Base-by-base conservation (phyloP, 139 green algal genomes). In the Coelastrella sp. region DNA sequence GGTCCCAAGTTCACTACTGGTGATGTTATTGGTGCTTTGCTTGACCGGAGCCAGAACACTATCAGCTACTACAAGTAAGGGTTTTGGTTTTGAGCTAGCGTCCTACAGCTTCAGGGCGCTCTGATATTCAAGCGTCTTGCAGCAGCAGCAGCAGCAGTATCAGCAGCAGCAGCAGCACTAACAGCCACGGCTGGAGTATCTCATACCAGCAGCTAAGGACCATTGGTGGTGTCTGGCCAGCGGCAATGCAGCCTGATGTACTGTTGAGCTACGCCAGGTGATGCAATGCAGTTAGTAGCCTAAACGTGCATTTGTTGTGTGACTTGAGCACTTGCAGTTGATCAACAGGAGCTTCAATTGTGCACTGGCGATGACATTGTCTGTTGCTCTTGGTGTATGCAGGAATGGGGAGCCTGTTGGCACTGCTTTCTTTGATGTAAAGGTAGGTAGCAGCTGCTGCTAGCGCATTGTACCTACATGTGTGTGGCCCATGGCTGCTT, bases 381-480 rank as follows among this genome's bases (percentile, higher is more conserved):
- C 1, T 47, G 32, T 47, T 47, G 32, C 0, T 47, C 32, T 47
- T 47, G 32, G 32, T 47, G 32, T 47, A 47, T 86, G 66, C 68
- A 88, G 83, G 85, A 95, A 95, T 59, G 92, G 93, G 5, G 14
- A 89, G 61, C 86, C 95, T 73, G 89, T 98, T 23, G 96, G 96
- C 13, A 90, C 96, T 19, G 96, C 96, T 3, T 98, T 98, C 65
- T 80, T 86, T 19, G 85, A 95, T 47, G 95, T 98, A 3, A 59
- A 84, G 54, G 83, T 88, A n/a, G 0, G 83, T 57, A 79, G 23
- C 91, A 95, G 88, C 83, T 47, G 32, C 32, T 47, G 32, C 32
- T 47, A 2, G 32, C 1, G 32, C n/a, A n/a, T 47, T 47, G 32
- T 47, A 1, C 32, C 32, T 47, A 47, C 32, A 47, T 47, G 32